Conservation (phyloP, 805 yeast species). For the Jamesozyma jinghongensis region DNA sequence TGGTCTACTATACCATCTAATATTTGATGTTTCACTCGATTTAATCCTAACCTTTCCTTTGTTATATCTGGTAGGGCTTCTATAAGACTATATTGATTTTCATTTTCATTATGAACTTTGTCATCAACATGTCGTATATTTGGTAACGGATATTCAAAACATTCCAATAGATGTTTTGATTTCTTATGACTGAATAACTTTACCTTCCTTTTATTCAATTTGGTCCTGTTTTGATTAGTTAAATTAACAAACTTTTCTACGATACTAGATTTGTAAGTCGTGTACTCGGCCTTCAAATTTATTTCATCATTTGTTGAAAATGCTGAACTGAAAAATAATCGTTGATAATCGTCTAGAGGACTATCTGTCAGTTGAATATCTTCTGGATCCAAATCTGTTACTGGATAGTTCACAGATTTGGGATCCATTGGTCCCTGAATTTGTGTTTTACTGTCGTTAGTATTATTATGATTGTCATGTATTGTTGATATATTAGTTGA, state of each 20-base stretch:
- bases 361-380: constrained; percentile 13
- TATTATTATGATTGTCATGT: no score
- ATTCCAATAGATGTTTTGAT: constrained; percentile 7
- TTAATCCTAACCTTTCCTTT: background rate
- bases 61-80: background rate
- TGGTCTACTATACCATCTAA: constrained; percentile 1
- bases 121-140: constrained; percentile 5
- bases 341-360: constrained; percentile 26
- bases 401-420: constrained; percentile 7
- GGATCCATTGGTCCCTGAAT: no score
- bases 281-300: background rate
- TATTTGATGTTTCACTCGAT: background rate
- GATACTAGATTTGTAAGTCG: background rate
- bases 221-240: constrained; percentile 1
- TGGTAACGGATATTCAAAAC: constrained; percentile 24
- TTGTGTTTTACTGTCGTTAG: background rate
- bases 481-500: no score
- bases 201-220: background rate
- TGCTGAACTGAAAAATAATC: constrained; percentile 15
- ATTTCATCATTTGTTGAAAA: constrained; percentile 4
- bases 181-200: background rate
- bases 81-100: background rate
- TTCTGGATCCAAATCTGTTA: constrained; percentile 6
- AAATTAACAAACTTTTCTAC: background rate
- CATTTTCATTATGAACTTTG: background rate